Evolutionary conservation across 1,284 basidiomycete species (phyloP), one percentile per base, ranked within the genome.

Genomic region (Ganoderma lingzhi): DNA sequence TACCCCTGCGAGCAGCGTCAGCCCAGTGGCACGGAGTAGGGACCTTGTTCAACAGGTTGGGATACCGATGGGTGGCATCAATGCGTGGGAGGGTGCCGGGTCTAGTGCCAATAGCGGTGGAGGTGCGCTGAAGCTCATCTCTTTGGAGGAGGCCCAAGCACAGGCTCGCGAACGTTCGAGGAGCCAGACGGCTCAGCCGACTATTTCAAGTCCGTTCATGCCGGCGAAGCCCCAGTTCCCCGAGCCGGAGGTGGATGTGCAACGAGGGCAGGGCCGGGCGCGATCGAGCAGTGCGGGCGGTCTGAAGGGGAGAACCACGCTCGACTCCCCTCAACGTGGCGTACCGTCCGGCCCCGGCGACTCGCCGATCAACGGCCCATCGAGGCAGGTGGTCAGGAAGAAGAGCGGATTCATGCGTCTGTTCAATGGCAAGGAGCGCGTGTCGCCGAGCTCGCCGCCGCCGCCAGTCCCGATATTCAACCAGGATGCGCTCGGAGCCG

Each of bases 381-480:
- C 66, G 30, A 75, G 69, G 66, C 67, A 71, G 10, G 72, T 80
- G 15, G 68, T 51, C 15, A 74, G 75, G 69, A 80, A 92, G 83
- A 94, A 91, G 79, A 94, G 93, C 74, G 93, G 92, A 1, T 92
- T 95, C 77, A 88, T 95, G 90, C 84, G 91, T 66, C 80, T 95
- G 15, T 94, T 95, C 79, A 89, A 90, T 76, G 84, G 84, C 37
- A 83, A 82, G 76, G 88, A 86, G 83, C 64, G 71, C 15, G 59
- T 76, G 67, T 76, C 73, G 14, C 73, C 74, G 28, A 72, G 74
- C 53, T 73, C 76, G 3, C 79, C 79, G 6, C 85, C 84, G 1
- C 89, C 89, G 8, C 89, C 91, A 17, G 83, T 90, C 4, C 89
- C 89, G 35, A 75, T 84, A 12, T 73, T 87, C 53, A 78, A 81